Conservation (phyloP, 768 basidiomycete genomes). For the Dentipellis fragilis region DNA sequence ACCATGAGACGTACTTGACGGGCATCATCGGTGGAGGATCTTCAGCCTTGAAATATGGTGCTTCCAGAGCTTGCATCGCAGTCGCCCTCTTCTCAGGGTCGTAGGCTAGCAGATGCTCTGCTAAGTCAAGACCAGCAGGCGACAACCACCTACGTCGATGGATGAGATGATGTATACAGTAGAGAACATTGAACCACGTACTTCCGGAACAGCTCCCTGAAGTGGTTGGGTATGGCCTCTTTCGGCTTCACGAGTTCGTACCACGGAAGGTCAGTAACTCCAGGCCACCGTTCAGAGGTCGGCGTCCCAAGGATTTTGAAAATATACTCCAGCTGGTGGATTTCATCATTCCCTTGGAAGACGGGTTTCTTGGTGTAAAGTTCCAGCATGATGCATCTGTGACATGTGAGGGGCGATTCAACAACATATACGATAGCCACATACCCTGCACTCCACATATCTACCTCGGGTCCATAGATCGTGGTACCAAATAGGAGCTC, state of each 20-base stretch:
- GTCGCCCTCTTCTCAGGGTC: constrained; percentile 71
- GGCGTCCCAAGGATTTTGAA: constrained; percentile 91
- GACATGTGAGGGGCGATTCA: background rate
- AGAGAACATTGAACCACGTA: constrained; percentile 24
- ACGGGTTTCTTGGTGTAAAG: constrained; percentile 90
- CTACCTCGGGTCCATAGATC: constrained; percentile 92
- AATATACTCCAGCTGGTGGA: constrained; percentile 91
- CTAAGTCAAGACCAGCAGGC: constrained; percentile 78
- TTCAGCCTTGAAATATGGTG: constrained; percentile 80
- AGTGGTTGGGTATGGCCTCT: constrained; percentile 60
- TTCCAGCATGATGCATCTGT: constrained; percentile 96
- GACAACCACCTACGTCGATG: constrained; percentile 61
- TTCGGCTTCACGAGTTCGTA: constrained; percentile 96
- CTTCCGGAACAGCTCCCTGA: constrained; percentile 83
- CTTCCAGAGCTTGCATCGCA: constrained; percentile 70
- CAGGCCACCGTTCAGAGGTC: constrained; percentile 71
- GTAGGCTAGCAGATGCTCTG: constrained; percentile 70
- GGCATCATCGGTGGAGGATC: constrained; percentile 67
- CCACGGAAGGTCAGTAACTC: constrained; percentile 82
- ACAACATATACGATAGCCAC: constrained; percentile 14
- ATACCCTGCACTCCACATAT: constrained; percentile 99
- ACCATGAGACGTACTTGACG: constrained; percentile 42
- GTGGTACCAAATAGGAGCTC: constrained; percentile 94
- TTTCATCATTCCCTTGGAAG: constrained; percentile 98
- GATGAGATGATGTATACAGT: background rate